Base-by-base conservation (phyloP, 768 basidiomycete species). In the Leccinum imitatum region DNA sequence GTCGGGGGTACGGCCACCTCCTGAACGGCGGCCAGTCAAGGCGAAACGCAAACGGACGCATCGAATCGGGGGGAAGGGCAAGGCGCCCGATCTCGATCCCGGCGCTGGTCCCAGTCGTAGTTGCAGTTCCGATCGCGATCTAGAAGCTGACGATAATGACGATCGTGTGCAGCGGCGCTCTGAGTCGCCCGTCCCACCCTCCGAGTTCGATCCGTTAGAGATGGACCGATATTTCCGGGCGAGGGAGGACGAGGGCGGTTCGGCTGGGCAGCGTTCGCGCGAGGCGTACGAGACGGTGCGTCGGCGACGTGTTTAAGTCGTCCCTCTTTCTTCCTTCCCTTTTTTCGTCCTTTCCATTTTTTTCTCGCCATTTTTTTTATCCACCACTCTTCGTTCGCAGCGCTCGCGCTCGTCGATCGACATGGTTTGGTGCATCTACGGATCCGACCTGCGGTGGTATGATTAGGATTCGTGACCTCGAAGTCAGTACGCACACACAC, bases 11-110 rank as follows among this genome's bases (percentile, higher is more conserved):
- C 70, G 74, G 11, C 66, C 65, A 7, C 64, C 72, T 0, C 73
- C 71, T 17, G 83, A 85, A 57, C 77, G 79, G 27, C 84, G 78
- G 53, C 84, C 85, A 3, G 77, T 86, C 13, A 91, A 89, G 68
- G 94, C 92, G 11, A 83, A 78, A 65, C 77, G 94, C 59, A 94
- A 91, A 69, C 82, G 94, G 48, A 85, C 82, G 11, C 87, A 89
- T 63, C 80, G 82, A 14, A 71, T 93, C 21, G 84, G 87, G 0
- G 78, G 67, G 15, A 58, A 63, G 21, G 64, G 37, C 44, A 41
- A 6, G 37, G 30, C 11, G 13, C 7, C 58, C 19, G 54, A 25
- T 15, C 44, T 55, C 4, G 23, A 35, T 39, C 48, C 62, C 54
- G 11, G 44, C 6, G 44, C 11, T 19, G 44, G 44, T 46, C n/a